A percentile compares a stretch with the other conserved stretches of the same genome.
Evolutionary conservation across 2,329 filamentous ascomycete species (phyloP).

Genomic region (Xylogone sp.): DNA sequence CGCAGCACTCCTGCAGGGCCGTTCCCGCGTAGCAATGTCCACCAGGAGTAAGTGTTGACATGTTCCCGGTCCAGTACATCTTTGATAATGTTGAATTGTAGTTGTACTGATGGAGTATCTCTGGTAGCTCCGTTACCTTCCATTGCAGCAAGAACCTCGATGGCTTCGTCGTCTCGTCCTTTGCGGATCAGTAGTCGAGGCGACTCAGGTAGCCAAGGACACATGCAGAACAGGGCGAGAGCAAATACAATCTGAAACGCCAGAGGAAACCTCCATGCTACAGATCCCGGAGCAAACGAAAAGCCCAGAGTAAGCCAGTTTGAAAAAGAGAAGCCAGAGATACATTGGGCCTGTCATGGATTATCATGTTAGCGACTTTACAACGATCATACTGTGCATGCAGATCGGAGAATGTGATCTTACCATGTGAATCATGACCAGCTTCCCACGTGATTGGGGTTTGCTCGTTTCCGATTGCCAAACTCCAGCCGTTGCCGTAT

Average conservation of each 20-base stretch:
- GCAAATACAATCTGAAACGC: conserved; percentile 41
- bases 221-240: conserved; percentile 29
- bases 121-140: background rate
- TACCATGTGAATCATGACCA: conserved; percentile 32
- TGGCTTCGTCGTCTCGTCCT: background rate
- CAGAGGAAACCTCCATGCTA: conserved; percentile 49
- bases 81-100: background rate
- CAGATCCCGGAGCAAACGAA: conserved; percentile 42
- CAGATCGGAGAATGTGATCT: background rate
- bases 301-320: conserved; percentile 57
- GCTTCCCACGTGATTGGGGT: conserved; percentile 37
- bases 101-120: background rate
- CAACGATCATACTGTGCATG: too few species aligned
- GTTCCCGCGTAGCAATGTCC: background rate
- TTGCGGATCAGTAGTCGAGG: background rate
- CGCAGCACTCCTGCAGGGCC: conserved; percentile 15
- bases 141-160: background rate
- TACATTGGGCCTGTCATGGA: too few species aligned
- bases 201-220: conserved; percentile 24
- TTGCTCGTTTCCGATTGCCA: conserved; percentile 43
- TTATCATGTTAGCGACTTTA: too few species aligned
- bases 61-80: background rate
- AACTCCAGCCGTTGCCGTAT: conserved; percentile 33
- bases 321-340: conserved; percentile 30
- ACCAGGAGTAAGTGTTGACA: background rate